A percentile compares a stretch with the other conserved stretches of the same genome.
Evolutionary conservation across 345 rosid genomes (phyloP).

Genomic region (Schrenkiella parvula): DNA sequence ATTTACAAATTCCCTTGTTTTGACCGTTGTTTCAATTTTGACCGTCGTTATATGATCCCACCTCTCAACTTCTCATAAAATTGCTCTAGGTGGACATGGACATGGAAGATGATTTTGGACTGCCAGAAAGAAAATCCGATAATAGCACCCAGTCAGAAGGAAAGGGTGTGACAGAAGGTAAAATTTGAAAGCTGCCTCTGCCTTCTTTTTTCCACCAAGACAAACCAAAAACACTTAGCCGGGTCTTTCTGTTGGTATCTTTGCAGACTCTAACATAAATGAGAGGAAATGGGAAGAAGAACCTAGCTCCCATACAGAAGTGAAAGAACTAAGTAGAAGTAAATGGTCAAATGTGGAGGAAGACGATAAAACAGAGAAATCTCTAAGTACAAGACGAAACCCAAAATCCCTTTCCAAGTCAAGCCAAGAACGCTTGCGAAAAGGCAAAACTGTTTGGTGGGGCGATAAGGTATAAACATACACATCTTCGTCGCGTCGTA

Average conservation of each 20-base stretch:
- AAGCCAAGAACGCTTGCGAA: slow-evolving; percentile 42
- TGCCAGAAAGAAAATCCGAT: slow-evolving; percentile 43
- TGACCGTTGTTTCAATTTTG: not conserved
- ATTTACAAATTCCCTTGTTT: slow-evolving; percentile 5
- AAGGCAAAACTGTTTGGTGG: slow-evolving; percentile 77
- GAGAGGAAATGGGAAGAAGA: slow-evolving; percentile 50
- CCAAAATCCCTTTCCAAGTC: slow-evolving; percentile 48
- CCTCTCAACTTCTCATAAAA: slow-evolving; percentile 10
- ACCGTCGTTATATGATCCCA: not conserved
- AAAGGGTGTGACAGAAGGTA: slow-evolving; percentile 49
- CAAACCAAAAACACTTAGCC: not conserved
- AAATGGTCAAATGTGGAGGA: slow-evolving; percentile 85
- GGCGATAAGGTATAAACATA: slow-evolving; percentile 66
- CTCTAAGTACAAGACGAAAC: slow-evolving; percentile 33
- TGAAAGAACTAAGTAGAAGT: slow-evolving; percentile 69
- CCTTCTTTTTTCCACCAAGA: not conserved
- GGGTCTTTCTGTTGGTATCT: not conserved
- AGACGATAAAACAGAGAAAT: slow-evolving; percentile 47
- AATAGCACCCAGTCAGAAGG: slow-evolving; percentile 18
- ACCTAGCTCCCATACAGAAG: slow-evolving; percentile 39
- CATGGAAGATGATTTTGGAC: slow-evolving; percentile 65
- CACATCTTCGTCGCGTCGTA: not conserved
- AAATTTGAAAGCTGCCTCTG: not conserved
- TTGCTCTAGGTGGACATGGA: slow-evolving; percentile 88
- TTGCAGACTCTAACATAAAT: slow-evolving; percentile 34